Evolutionary conservation across 805 yeast species (phyloP).

Genomic region (Ogataea ramenticola): DNA sequence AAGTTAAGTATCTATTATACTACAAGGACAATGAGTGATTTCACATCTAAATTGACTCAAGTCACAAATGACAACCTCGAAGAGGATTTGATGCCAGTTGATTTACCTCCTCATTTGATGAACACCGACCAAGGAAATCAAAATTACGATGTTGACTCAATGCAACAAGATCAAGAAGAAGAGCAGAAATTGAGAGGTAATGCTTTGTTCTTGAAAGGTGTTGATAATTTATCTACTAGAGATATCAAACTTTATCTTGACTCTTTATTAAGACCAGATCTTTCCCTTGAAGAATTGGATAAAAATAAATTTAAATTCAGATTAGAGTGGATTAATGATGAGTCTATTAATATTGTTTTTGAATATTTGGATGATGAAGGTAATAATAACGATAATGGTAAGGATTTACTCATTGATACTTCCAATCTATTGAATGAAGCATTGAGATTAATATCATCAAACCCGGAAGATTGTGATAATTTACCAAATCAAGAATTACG

Average conservation of each 20-base stretch:
- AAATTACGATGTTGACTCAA: no score
- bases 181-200: constrained; percentile 32
- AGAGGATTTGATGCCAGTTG: background rate
- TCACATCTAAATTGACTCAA: constrained; percentile 1
- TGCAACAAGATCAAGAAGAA: constrained; percentile 2
- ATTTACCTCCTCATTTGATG: background rate
- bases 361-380: constrained; percentile 13
- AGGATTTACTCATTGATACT: background rate
- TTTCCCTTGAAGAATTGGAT: constrained; percentile 21
- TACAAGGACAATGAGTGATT: constrained; percentile 3
- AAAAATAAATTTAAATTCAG: constrained; percentile 27
- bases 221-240: constrained; percentile 53
- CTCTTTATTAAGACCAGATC: constrained; percentile 30
- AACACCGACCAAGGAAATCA: background rate
- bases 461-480: background rate
- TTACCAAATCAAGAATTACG: background rate
- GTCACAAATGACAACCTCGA: background rate
- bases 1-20: no score
- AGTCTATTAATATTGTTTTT: constrained; percentile 49
- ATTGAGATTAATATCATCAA: constrained; percentile 7
- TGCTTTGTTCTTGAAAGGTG: constrained; percentile 49
- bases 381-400: background rate
- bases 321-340: constrained; percentile 64
- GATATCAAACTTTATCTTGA: constrained; percentile 53
- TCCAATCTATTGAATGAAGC: background rate